phyloP scores from a whole-genome alignment of 305 asterid species.

The Fraxinus sp. region DNA sequence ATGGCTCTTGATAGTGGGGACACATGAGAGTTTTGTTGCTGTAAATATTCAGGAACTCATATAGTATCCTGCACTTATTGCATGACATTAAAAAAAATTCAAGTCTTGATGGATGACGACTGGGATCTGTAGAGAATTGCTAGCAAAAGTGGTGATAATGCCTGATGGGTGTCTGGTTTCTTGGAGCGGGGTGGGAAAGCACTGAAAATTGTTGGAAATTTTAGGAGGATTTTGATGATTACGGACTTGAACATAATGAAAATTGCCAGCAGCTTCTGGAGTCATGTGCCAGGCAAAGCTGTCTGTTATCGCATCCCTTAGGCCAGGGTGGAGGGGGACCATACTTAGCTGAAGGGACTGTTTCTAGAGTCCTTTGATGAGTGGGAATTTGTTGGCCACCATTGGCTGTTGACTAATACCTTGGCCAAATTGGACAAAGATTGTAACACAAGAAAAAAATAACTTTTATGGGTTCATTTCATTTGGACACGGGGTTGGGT shows the following conservation, averaged over 20 bases:
- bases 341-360: neutral
- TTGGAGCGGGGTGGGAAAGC: neutral
- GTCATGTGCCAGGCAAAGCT: too few relatives aligned
- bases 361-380: neutral
- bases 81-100: constrained; percentile 44
- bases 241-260: neutral
- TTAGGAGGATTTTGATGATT: neutral
- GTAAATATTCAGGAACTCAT: constrained; percentile 26
- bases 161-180: neutral
- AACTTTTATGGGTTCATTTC: too few relatives aligned
- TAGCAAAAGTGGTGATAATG: neutral
- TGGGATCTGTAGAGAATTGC: neutral
- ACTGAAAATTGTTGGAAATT: neutral
- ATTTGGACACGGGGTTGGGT: too few relatives aligned
- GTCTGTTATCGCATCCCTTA: too few relatives aligned
- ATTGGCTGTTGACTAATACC: neutral
- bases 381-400: neutral
- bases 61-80: constrained; percentile 30
- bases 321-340: neutral
- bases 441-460: neutral
- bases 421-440: neutral
- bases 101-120: constrained; percentile 15
- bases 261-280: neutral
- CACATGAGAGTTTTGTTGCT: constrained; percentile 31
- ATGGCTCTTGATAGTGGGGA: constrained; percentile 31